A percentile compares a stretch with the other conserved stretches of the same genome.
Evolutionary conservation across 2,329 filamentous ascomycete species (phyloP).

Genomic region (Pseudopithomyces maydicus): DNA sequence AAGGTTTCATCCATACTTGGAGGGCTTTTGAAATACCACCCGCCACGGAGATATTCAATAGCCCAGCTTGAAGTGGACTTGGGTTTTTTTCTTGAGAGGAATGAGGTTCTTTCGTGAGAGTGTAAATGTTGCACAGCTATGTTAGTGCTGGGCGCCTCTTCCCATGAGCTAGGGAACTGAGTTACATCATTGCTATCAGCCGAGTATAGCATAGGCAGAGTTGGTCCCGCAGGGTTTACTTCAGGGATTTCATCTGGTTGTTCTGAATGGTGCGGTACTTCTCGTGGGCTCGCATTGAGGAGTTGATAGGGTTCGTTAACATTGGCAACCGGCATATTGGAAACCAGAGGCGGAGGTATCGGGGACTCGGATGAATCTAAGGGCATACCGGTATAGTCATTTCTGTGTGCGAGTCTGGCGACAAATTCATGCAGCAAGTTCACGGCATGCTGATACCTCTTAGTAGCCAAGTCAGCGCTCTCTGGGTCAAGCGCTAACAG

Average conservation of each 20-base stretch:
- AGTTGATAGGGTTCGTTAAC: not conserved
- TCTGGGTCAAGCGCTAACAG: not conserved
- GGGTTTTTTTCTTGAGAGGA: not conserved
- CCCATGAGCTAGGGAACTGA: not conserved
- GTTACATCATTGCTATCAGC: not conserved
- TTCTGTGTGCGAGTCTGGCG: constrained; percentile 7
- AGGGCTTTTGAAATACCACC: constrained; percentile 8
- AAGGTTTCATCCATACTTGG: not conserved
- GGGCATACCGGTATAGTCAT: not conserved
- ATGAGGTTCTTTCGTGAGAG: not conserved
- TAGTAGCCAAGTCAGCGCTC: not conserved
- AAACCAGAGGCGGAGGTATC: not conserved
- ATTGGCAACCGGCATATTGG: not conserved
- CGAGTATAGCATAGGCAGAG: not conserved
- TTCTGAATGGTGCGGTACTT: not conserved
- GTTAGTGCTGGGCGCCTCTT: not conserved
- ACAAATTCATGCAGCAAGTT: constrained; percentile 16
- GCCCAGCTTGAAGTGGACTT: constrained; percentile 12
- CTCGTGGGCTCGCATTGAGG: not conserved
- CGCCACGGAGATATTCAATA: constrained; percentile 16
- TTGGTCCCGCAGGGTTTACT: not conserved
- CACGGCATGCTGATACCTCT: constrained; percentile 8
- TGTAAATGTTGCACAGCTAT: not conserved
- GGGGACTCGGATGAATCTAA: not conserved
- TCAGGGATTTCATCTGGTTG: not conserved